Conservation (phyloP, 2,329 filamentous ascomycete genomes). For the Cytospora paraplurivora region DNA sequence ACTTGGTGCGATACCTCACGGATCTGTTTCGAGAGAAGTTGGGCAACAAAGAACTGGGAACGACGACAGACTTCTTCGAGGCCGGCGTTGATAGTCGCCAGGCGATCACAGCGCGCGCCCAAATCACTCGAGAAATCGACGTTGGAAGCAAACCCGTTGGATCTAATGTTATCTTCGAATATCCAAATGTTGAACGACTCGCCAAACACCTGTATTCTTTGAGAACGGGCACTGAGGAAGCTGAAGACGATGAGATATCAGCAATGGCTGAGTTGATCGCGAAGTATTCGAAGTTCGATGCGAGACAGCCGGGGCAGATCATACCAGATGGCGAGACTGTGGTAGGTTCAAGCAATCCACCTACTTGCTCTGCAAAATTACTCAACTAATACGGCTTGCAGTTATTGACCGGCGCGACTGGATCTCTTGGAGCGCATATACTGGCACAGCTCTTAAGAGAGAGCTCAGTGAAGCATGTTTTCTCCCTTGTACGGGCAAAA, state of each 20-base stretch:
- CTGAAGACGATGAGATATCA: conserved; percentile 35
- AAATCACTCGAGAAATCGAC: conserved; percentile 34
- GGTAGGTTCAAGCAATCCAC: conserved; percentile 31
- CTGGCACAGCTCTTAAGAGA: conserved; percentile 59
- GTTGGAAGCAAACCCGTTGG: conserved; percentile 30
- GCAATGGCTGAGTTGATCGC: conserved; percentile 40
- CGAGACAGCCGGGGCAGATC: conserved; percentile 30
- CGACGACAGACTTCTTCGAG: conserved; percentile 36
- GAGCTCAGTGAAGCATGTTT: conserved; percentile 56
- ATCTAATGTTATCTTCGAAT: conserved; percentile 38
- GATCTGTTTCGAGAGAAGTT: conserved; percentile 34
- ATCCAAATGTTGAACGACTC: conserved; percentile 34
- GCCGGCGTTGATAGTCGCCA: conserved; percentile 36
- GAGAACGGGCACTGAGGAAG: conserved; percentile 26
- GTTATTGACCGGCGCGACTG: conserved; percentile 63
- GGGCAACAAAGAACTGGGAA: conserved; percentile 16
- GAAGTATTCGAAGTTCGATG: conserved; percentile 42
- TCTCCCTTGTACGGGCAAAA: conserved; percentile 50
- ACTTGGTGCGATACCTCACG: conserved; percentile 27
- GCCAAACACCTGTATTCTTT: conserved; percentile 34
- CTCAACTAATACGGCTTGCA: conserved; percentile 25
- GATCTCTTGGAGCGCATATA: conserved; percentile 61
- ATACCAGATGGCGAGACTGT: conserved; percentile 38
- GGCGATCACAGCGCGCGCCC: conserved; percentile 33
- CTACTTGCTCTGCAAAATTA: too few species aligned